Conservation (phyloP, 2,329 filamentous ascomycete genomes). For the Tolypocladium pustulatum region DNA sequence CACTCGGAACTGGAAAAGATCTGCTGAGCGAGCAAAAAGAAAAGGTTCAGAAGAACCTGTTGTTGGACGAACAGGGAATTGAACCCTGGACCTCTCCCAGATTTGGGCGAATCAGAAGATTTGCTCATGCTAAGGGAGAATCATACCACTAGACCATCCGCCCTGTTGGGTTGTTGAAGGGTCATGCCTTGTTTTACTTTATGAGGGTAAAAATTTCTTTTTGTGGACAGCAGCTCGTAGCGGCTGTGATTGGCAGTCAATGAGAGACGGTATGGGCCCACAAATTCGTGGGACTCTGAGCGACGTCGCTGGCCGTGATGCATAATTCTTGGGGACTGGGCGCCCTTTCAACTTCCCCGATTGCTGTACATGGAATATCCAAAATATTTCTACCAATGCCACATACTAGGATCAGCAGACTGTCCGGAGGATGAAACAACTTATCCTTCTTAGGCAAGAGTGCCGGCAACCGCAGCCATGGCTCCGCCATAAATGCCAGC, state of each 20-base stretch:
- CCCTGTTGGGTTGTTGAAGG: not conserved
- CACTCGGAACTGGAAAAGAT: too few relatives aligned
- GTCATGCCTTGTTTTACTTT: not conserved
- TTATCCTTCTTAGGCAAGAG: not conserved
- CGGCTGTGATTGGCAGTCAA: not conserved
- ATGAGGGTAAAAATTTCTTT: not conserved
- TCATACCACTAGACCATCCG: slow-evolving; percentile 2
- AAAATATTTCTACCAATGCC: not conserved
- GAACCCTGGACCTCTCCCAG: slow-evolving; percentile 4
- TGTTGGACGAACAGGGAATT: slow-evolving; percentile 5
- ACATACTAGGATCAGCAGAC: not conserved
- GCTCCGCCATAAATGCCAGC: slow-evolving; percentile 22
- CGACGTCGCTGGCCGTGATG: too few relatives aligned
- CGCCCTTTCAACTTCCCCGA: too few relatives aligned
- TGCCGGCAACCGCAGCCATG: slow-evolving; percentile 17
- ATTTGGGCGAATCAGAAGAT: not conserved
- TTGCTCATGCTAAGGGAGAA: not conserved
- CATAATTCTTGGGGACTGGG: too few relatives aligned
- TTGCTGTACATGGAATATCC: not conserved
- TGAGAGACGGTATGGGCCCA: too few relatives aligned
- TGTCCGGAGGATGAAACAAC: not conserved
- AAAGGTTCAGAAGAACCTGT: not conserved
- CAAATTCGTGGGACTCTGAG: not conserved
- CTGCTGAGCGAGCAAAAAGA: not conserved
- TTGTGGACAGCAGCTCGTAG: not conserved